Base-by-base conservation (phyloP, 345 rosid species). In the Pistacia atlantica region DNA sequence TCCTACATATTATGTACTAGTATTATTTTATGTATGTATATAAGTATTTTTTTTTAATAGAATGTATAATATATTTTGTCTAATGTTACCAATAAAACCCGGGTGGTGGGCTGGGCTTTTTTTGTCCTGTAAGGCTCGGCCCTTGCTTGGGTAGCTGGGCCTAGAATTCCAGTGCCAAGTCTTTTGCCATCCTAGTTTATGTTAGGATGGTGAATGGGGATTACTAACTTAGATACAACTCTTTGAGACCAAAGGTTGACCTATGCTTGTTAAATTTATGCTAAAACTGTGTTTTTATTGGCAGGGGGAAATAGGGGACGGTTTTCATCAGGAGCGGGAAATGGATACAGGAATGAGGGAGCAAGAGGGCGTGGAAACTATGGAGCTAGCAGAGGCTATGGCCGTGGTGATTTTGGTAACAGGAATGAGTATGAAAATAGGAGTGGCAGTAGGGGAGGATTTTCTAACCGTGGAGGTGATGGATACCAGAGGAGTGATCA, bases 271-370 rank as follows among this genome's bases (percentile, higher is more conserved):
- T 31, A 25, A 62, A 35, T 31, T 22, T 33, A 33, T 20, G 22
- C 28, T 66, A 1, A 58, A 75, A 62, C 56, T 61, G 74, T 25
- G 28, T 65, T 2, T 59, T 65, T 72, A 38, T 74, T 31, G 80
- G 77, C 93, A 95, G 98, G 90, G 66, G 86, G 83, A 77, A 76
- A 75, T 55, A 84, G 97, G 80, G 98, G 92, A 18, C 85, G 97
- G 8, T 84, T 86, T 74, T 78, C 89, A 38, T 84, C 87, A 70
- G 90, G 90, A 83, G 80, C 83, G 62, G 91, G 88, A 49, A 77
- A 67, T 75, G 94, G 90, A 59, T 89, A 88, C 72, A 88, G 90
- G 82, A 91, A 81, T 67, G 99, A 93, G 70, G 95, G 92, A 22
- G 86, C 78, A 58, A 90, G 97, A 74, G 92, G 89, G 49, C 98